Evolutionary conservation across 371 early-diverging fungal genomes (phyloP), one percentile per base, ranked within the genome.

Genomic region (Encephalitozoon hellem): DNA sequence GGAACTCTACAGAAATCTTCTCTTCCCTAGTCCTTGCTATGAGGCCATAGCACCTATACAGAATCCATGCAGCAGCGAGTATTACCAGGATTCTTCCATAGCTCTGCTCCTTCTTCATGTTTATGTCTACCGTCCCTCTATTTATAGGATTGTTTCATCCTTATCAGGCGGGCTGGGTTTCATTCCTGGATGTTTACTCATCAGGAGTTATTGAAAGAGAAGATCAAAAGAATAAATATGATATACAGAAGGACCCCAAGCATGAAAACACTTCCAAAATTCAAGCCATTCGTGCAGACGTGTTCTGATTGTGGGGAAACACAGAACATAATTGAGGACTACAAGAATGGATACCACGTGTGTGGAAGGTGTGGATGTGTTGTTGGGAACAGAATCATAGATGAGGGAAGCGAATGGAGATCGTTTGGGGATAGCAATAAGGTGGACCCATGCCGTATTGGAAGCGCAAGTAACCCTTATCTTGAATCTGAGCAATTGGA

Each of bases 391-490:
- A 88, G 95, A 63, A 93, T 98, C 72, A 94, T 98, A 67, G 99
- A 98, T 85, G 95, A 96, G 9, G 88, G 95, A 23, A 91, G 93
- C 5, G 99, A 98, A 84, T 98, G 99, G 99, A 90, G 99, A 77
- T 95, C 94, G 0, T 98, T 98, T 86, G 78, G 82, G 30, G 88
- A 88, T 74, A 93, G 92, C 77, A 92, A 90, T 25, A 87, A 84
- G 77, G 93, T 92, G 82, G 97, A 98, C 85, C 96, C 96, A 49
- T 93, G 93, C 78, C 93, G 99, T 89, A 96, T 96, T 12, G 99
- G 99, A 84, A 91, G 91, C 9, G 91, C 94, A 12, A 90, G 89
- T 34, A 83, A 86, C 69, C 86, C 86, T 4, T 82, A 84, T 65
- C 55, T 86, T 39, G 81, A 85, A 63, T 63, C 74, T 11, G 85